A percentile compares a stretch with the other conserved stretches of the same genome.
Evolutionary conservation across 108 stramenopile genomes (phyloP).

Genomic region (Nitzschia sp.): DNA sequence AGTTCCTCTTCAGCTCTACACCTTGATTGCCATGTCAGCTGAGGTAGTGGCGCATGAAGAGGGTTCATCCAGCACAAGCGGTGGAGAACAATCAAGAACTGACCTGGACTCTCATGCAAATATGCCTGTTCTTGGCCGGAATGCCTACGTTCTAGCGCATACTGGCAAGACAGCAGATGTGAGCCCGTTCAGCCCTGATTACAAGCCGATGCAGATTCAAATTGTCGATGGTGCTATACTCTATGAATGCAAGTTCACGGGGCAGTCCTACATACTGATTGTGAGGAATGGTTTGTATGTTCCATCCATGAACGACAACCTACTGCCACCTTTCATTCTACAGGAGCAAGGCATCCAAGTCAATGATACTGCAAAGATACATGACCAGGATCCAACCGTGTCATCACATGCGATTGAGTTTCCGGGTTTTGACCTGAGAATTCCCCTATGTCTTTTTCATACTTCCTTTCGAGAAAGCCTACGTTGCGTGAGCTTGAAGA

Average conservation of each 20-base stretch:
- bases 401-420: slow-evolving; percentile 14
- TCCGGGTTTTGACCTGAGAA: slow-evolving; percentile 6
- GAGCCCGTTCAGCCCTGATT: neutral
- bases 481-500: slow-evolving; percentile 9
- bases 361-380: slow-evolving; percentile 36
- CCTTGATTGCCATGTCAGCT: neutral
- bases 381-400: slow-evolving; percentile 6
- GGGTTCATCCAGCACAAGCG: neutral
- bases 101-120: slow-evolving; percentile 54
- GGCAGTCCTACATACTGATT: slow-evolving; percentile 14
- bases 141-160: slow-evolving; percentile 10
- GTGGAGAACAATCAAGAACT: slow-evolving; percentile 23
- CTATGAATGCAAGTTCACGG: slow-evolving; percentile 21
- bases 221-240: slow-evolving; percentile 35
- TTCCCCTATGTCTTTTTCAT: slow-evolving; percentile 32
- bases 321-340: slow-evolving; percentile 40
- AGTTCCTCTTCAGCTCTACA: neutral
- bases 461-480: slow-evolving; percentile 28
- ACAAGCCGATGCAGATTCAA: slow-evolving; percentile 4
- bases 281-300: slow-evolving; percentile 35
- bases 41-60: neutral
- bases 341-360: slow-evolving; percentile 31
- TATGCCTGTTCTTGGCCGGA: too few species aligned
- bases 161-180: slow-evolving; percentile 18
- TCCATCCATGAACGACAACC: slow-evolving; percentile 39